A percentile compares a stretch with the other conserved stretches of the same genome.
These are phyloP conservation scores for Quercus cerris DNA, from an alignment of 306 rosid genomes.

Conservation along the genomic window DNA sequence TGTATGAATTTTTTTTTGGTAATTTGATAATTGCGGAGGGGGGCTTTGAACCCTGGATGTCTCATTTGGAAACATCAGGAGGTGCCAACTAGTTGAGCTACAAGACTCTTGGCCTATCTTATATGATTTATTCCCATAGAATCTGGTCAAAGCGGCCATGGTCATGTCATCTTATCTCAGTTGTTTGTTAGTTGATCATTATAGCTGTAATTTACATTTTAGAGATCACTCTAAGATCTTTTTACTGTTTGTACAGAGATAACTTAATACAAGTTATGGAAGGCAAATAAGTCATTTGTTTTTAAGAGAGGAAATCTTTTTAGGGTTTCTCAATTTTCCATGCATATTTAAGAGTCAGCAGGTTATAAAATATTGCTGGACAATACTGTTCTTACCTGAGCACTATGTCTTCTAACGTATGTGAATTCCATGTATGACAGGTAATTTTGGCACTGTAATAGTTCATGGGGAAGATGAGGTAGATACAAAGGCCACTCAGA, in stretches of 20 bases:
- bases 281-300: background rate
- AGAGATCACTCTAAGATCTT: background rate
- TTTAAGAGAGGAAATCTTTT: background rate
- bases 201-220: no score
- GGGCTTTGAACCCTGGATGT: no score
- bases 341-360: background rate
- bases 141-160: no score
- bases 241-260: background rate
- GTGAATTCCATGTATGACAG: conserved; percentile 37
- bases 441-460: conserved; percentile 73
- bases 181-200: no score
- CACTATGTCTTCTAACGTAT: conserved; percentile 6
- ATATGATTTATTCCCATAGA: no score
- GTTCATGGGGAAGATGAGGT: conserved; percentile 62
- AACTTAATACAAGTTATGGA: background rate
- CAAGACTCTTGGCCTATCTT: no score
- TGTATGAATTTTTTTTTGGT: no score
- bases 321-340: background rate
- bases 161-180: no score
- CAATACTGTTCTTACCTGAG: background rate
- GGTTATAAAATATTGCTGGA: background rate
- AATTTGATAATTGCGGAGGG: no score
- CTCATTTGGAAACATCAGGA: no score
- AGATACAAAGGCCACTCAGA: conserved; percentile 24
- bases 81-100: no score